phyloP scores from a whole-genome alignment of 1,139 yeast species.

The Wickerhamiella infanticola region DNA sequence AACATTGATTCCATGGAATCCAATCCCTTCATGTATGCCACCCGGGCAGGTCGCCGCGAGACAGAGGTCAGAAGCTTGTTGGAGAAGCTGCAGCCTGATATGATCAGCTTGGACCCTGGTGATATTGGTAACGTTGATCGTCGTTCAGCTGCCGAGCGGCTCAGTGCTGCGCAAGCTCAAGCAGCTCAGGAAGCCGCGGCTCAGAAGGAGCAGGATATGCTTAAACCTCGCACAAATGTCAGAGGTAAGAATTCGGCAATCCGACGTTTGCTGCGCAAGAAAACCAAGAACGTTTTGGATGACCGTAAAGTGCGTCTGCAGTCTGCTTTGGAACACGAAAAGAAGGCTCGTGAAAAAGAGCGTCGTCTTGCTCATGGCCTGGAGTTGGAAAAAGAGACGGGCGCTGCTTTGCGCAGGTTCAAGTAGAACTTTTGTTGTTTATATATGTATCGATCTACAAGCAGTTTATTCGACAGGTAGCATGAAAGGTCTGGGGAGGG shows the following conservation, averaged over 20 bases:
- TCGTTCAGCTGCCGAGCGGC: slow-evolving; percentile 45
- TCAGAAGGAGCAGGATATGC: slow-evolving; percentile 25
- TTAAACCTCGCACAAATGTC: slow-evolving; percentile 28
- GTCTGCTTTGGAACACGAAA: slow-evolving; percentile 57
- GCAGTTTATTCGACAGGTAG: not conserved
- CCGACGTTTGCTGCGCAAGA: slow-evolving; percentile 68
- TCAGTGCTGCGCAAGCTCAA: slow-evolving; percentile 40
- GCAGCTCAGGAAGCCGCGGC: slow-evolving; percentile 25
- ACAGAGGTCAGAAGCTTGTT: slow-evolving; percentile 73
- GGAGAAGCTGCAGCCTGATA: slow-evolving; percentile 83
- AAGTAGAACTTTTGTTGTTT: slow-evolving; percentile 3
- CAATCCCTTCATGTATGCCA: slow-evolving; percentile 79
- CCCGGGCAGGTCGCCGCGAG: slow-evolving; percentile 75
- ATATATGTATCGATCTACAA: not conserved
- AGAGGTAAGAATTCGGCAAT: slow-evolving; percentile 73
- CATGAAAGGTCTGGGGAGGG: slow-evolving; percentile 70
- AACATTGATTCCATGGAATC: slow-evolving; percentile 87
- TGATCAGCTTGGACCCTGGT: slow-evolving; percentile 81
- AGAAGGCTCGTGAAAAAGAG: slow-evolving; percentile 48
- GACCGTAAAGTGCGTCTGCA: slow-evolving; percentile 77
- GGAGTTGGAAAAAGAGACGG: slow-evolving; percentile 12
- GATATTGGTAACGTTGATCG: slow-evolving; percentile 74
- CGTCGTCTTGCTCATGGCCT: slow-evolving; percentile 9
- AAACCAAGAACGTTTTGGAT: slow-evolving; percentile 73
- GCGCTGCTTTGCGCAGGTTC: slow-evolving; percentile 16